Evolutionary conservation across 23 red algal genomes (phyloP).

Genomic region (Cyanidiococcus yangmingshanensis): DNA sequence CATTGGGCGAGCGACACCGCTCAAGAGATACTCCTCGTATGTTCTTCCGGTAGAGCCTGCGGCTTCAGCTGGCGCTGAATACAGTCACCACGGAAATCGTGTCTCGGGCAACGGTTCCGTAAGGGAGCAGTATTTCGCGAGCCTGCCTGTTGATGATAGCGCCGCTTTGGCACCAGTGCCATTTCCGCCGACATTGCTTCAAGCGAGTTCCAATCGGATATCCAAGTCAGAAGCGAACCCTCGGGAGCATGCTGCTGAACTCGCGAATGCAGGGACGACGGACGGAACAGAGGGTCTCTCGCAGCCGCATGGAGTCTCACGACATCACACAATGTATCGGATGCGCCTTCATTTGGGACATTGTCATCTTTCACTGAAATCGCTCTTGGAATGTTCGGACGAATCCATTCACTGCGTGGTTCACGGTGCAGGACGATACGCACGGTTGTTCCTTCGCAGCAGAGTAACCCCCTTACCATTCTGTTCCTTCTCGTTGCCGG

Average conservation of each 20-base stretch:
- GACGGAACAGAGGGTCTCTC: not conserved
- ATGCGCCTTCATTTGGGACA: not conserved
- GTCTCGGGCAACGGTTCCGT: not conserved
- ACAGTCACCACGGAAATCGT: not conserved
- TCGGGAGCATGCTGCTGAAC: not conserved
- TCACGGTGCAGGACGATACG: not conserved
- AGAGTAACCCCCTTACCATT: not conserved
- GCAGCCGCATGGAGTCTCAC: not conserved
- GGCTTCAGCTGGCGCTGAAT: not conserved
- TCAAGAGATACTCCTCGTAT: not conserved
- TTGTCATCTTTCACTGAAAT: not conserved
- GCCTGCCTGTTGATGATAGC: slow-evolving; percentile 14
- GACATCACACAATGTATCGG: not conserved
- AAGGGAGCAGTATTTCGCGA: not conserved
- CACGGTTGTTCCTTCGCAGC: not conserved
- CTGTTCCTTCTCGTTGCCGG: not conserved
- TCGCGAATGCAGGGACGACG: not conserved
- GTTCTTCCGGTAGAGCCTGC: not conserved
- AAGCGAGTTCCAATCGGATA: not conserved
- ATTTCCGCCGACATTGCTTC: not conserved
- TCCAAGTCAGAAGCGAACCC: not conserved
- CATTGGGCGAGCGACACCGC: not conserved
- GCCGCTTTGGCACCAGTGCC: not conserved
- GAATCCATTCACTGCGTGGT: not conserved
- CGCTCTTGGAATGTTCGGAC: not conserved